Conservation (phyloP, 2,329 filamentous ascomycete genomes). For the Exserohilum turcica region DNA sequence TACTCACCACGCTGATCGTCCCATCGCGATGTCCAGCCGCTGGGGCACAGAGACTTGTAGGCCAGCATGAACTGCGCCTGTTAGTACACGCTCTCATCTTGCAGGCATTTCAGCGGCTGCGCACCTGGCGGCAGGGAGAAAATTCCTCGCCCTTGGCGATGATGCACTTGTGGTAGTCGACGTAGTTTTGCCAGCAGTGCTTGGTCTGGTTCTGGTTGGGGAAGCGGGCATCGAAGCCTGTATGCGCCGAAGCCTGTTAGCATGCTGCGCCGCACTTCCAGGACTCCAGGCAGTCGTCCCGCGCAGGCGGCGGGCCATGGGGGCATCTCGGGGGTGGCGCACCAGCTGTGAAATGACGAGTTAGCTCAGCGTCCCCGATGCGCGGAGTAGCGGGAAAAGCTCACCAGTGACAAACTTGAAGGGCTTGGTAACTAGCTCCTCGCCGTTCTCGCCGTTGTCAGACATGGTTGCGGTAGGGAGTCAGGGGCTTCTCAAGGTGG, state of each 20-base stretch:
- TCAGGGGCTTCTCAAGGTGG: slow-evolving; percentile 20
- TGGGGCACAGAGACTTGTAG: slow-evolving; percentile 97
- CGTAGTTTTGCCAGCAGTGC: slow-evolving; percentile 99
- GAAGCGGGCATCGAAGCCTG: slow-evolving; percentile 98
- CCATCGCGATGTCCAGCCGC: slow-evolving; percentile 91
- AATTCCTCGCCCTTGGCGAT: slow-evolving; percentile 98
- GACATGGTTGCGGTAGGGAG: slow-evolving; percentile 74
- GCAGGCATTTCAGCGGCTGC: background rate
- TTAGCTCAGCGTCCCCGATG: slow-evolving; percentile 36
- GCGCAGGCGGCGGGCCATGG: slow-evolving; percentile 10
- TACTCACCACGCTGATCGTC: slow-evolving; percentile 90
- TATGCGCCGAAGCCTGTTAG: slow-evolving; percentile 30
- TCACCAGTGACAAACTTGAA: slow-evolving; percentile 99
- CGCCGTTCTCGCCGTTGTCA: slow-evolving; percentile 65
- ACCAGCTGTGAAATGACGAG: slow-evolving; percentile 45
- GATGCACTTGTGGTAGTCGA: slow-evolving; percentile 99
- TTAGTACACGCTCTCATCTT: slow-evolving; percentile 11
- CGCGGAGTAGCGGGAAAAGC: slow-evolving; percentile 45
- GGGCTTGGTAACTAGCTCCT: slow-evolving; percentile 92
- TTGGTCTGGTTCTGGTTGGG: slow-evolving; percentile 98
- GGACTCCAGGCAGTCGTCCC: background rate
- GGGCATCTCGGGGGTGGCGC: slow-evolving; percentile 31
- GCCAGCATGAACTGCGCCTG: slow-evolving; percentile 83
- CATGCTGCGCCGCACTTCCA: slow-evolving; percentile 12
- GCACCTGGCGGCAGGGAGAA: slow-evolving; percentile 93